Base-by-base conservation (phyloP, 352 stramenopile species). In the Globisporangium nodosum region DNA sequence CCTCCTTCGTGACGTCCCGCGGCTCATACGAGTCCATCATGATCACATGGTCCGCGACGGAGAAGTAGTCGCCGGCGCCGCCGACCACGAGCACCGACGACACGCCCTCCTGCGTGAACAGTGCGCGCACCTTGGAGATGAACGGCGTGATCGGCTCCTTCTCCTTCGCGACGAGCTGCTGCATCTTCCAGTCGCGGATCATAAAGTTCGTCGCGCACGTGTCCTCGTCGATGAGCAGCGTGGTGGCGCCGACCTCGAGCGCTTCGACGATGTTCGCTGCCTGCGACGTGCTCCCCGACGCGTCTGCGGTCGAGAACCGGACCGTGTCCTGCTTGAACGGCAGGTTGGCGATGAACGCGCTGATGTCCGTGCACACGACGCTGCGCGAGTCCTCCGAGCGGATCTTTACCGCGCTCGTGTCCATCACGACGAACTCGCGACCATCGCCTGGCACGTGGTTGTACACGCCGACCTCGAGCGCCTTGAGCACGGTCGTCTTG, bases 111-210 rank as follows among this genome's bases (percentile, higher is more conserved):
- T 96, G 80, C 43, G 80, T 66, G 69, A 89, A 98, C 9, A 99
- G 78, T 20, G 92, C 92, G 33, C 91, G 88, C n/a, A 96, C 86
- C 61, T 98, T 96, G 42, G 85, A 87, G 56, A 99, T 95, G 71
- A 99, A 99, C 3, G 96, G 96, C 37, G 94, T 98, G 66, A 99
- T 99, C 1, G 96, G 96, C 67, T 99, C 96, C 65, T 98, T 98
- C 50, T 98, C 86, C 56, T 88, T 87, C 4, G 93, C 74, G 1
- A 99, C 96, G 6, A 99, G 78, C 61, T 97, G 80, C 76, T 97
- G 94, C 96, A 99, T 99, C 70, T 98, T 97, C 66, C 90, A 86
- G 71, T 99, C 96, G 27, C 96, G 85, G 53, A 98, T 98, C 96
- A 99, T 99, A 59, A 99, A 99, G 67, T 99, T 99, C 24, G 95